Base-by-base conservation (phyloP, 208 protist genomes). In the Tritrichomonas foetus region DNA sequence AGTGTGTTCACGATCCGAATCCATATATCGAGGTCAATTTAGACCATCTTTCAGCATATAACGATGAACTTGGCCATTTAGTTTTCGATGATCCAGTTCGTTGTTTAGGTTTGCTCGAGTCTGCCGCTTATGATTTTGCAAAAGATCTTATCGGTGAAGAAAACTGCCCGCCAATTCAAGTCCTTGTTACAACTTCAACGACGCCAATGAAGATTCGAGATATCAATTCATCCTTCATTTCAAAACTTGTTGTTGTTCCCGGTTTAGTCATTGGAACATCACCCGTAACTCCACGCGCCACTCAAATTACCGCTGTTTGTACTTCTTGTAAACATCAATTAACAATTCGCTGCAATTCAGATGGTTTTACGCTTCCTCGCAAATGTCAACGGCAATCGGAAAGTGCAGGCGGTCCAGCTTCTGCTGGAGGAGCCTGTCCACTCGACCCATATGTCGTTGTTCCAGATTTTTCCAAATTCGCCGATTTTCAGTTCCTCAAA, bases 391-490 rank as follows among this genome's bases (percentile, higher is more conserved):
- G 74, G 14, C 74, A 49, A 84, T 53, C 20, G 5, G n/a, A 33
- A 53, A 84, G 53, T 9, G 11, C 27, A 84, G 74, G 74, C 11
- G 74, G 74, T 84, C 74, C 74, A 53, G 41, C 74, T n/a, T 33
- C 41, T 33, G 36, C 41, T 27, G 84, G 84, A 39, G 84, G 84
- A 22, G 41, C 1, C 9, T 96, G 95, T 94, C 95, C 94, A 41
- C 74, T 96, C 30, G 95, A 96, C 57, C 95, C 95, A 30, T 96
- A 94, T 78, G 53, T 94, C 11, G 93, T 96, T 53, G 0, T 95
- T 44, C 72, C 95, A 8, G 95, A 96, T 55, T 57, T 80, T 39
- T 95, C 89, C 20, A 93, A 61, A 49, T 95, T 93, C 27, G 22
- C 33, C 25, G 93, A 93, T 80, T 50, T 82, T 47, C 95, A 95